phyloP scores from a whole-genome alignment of 1,139 yeast genomes.

The Suhomyces kunorum region DNA sequence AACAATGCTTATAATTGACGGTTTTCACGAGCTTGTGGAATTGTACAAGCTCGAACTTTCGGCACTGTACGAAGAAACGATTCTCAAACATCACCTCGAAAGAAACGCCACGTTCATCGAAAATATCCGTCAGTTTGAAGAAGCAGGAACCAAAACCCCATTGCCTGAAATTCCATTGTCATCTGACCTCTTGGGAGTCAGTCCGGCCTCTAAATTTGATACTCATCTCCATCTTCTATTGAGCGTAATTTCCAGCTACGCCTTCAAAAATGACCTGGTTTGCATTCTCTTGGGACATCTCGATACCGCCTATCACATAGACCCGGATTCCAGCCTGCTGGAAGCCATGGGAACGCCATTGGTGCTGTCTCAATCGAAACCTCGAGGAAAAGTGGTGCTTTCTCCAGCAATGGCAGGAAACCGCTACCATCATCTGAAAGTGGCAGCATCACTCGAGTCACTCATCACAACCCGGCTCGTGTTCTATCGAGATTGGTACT shows the following conservation, averaged over 20 bases:
- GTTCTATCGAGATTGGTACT: constrained; percentile 43
- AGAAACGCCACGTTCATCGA: constrained; percentile 26
- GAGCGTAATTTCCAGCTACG: constrained; percentile 27
- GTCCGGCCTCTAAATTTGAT: constrained; percentile 36
- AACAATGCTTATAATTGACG: constrained; percentile 31
- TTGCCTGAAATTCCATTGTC: constrained; percentile 34
- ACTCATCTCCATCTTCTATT: constrained; percentile 33
- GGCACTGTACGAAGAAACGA: constrained; percentile 36
- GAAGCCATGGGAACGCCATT: too few relatives aligned
- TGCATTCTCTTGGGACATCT: constrained; percentile 35
- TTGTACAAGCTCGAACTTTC: constrained; percentile 38
- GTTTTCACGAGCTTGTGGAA: constrained; percentile 41
- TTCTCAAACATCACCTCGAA: constrained; percentile 37
- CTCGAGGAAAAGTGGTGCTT: constrained; percentile 24
- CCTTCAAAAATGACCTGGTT: constrained; percentile 28
- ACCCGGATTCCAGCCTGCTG: background rate
- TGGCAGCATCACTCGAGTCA: constrained; percentile 18
- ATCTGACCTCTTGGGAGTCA: constrained; percentile 34
- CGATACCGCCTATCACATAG: constrained; percentile 27
- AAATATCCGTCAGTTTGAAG: constrained; percentile 22
- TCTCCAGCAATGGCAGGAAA: constrained; percentile 15
- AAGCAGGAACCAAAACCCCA: constrained; percentile 27
- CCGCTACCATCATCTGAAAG: background rate
- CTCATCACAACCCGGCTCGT: constrained; percentile 30
- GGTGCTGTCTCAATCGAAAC: background rate